Evolutionary conservation across 2,329 filamentous ascomycete genomes (phyloP), one percentile per base, ranked within the genome.

Genomic region (Claviceps quebecensis): DNA sequence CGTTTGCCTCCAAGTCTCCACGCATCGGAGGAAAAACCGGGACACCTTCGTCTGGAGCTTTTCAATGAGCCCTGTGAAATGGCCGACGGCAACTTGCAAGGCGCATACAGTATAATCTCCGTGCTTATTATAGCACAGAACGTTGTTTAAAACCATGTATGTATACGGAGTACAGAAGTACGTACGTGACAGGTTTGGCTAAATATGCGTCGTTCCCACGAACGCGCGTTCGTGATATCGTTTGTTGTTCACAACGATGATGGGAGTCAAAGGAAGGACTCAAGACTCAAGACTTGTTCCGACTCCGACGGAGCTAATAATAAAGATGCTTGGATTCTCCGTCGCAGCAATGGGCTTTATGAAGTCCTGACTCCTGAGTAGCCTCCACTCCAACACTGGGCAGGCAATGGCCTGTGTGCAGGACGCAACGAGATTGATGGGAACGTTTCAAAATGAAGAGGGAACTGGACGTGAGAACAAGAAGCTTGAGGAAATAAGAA

Each of bases 1-100:
- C 81, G 3, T 77, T 76, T 50, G 72, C 74, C 54, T 69, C 74
- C 6, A 74, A 72, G 48, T 82, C 78, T 5, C 78, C 80, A 13
- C 71, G 67, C 49, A 65, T 57, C 53, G 69, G 54, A 49, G 71
- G 63, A 43, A 64, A 65, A 52, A 59, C 60, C 37, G 53, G 59
- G 47, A 72, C 68, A 51, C 65, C 67, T 39, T 68, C 68, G 38
- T 71, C 72, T 11, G 73, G 74, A 19, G 19, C 13, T 45, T 13
- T 40, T 19, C 17, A 26, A 16, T 29, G 41, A 23, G 16, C 14
- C 40, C 7, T 14, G 40, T 43, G 40, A 43, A 23, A 13, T 14
- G 40, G 19, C 40, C n/a, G 9, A 14, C 40, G 40, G 40, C 40
- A 43, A 22, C n/a, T n/a, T n/a, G n/a, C n/a, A n/a, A n/a, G 23